Evolutionary conservation across 192 early-diverging fungal genomes (phyloP).

Genomic region (Cetraspora pellucida): DNA sequence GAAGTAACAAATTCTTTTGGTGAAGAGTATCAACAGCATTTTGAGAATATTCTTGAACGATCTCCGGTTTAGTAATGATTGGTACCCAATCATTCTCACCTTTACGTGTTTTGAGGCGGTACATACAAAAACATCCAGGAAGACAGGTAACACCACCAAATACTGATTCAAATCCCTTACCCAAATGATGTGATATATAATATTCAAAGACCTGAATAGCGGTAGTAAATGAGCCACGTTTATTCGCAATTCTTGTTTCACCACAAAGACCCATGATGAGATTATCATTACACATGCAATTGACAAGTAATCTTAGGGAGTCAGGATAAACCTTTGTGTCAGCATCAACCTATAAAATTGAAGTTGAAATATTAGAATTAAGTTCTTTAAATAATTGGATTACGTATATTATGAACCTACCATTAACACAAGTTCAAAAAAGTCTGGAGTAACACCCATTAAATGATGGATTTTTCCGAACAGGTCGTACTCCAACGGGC

Average conservation of each 20-base stretch:
- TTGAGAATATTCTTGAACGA: conserved; percentile 83
- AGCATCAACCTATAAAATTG: conserved; percentile 69
- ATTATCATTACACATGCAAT: conserved; percentile 92
- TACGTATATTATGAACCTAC: conserved; percentile 50
- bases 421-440: conserved; percentile 80
- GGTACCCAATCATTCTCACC: conserved; percentile 76
- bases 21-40: conserved; percentile 77
- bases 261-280: conserved; percentile 92
- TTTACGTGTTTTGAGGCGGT: conserved; percentile 88
- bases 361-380: conserved; percentile 4
- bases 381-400: conserved; percentile 3
- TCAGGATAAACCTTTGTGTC: conserved; percentile 82
- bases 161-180: conserved; percentile 42
- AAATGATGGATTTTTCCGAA: conserved; percentile 83
- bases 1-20: conserved; percentile 77
- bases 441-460: conserved; percentile 86
- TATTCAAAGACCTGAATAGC: conserved; percentile 98
- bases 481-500: conserved; percentile 89
- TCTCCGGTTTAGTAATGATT: conserved; percentile 88
- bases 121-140: conserved; percentile 98
- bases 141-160: conserved; percentile 99
- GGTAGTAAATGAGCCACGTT: conserved; percentile 88
- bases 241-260: conserved; percentile 97
- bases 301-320: conserved; percentile 81
- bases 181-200: conserved; percentile 95